Evolutionary conservation across 805 yeast genomes (phyloP).

Genomic region (Cyberlindnera mrakii): DNA sequence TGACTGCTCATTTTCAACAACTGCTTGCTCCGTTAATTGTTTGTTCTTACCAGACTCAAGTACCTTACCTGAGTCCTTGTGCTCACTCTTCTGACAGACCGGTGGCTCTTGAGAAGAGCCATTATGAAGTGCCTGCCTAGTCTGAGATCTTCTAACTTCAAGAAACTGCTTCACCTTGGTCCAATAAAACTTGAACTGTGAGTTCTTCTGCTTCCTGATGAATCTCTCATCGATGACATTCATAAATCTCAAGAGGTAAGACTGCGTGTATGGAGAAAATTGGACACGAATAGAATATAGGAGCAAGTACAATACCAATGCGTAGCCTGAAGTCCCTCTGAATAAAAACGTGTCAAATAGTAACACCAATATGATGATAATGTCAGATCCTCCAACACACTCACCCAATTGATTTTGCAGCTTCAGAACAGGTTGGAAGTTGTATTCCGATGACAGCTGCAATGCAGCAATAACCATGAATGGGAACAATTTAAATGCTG

Average conservation of each 20-base stretch:
- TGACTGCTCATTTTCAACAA: no score
- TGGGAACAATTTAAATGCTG: constrained; percentile 46
- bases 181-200: constrained; percentile 30
- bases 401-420: constrained; percentile 35
- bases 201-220: constrained; percentile 26
- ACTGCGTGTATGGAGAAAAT: constrained; percentile 37
- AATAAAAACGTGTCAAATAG: constrained; percentile 56
- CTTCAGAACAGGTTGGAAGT: constrained; percentile 35
- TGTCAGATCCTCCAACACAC: constrained; percentile 55
- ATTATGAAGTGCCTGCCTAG: constrained; percentile 19
- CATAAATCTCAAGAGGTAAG: constrained; percentile 26
- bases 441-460: constrained; percentile 42
- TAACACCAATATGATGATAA: constrained; percentile 47
- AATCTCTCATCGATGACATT: constrained; percentile 26
- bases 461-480: constrained; percentile 49
- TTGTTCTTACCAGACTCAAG: constrained; percentile 1
- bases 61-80: constrained; percentile 5
- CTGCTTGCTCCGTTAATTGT: not conserved
- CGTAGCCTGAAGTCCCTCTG: constrained; percentile 62
- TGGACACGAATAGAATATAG: constrained; percentile 71
- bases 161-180: constrained; percentile 32
- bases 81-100: constrained; percentile 1
- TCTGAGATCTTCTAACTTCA: constrained; percentile 33
- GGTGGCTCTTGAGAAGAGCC: constrained; percentile 9
- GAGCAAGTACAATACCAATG: constrained; percentile 47